Percentiles rank a stretch among this genome's conserved stretches.
These are phyloP conservation scores for Cystofilobasidium bisporidii DNA, from an alignment of 768 basidiomycete species.

Conservation along the genomic window DNA sequence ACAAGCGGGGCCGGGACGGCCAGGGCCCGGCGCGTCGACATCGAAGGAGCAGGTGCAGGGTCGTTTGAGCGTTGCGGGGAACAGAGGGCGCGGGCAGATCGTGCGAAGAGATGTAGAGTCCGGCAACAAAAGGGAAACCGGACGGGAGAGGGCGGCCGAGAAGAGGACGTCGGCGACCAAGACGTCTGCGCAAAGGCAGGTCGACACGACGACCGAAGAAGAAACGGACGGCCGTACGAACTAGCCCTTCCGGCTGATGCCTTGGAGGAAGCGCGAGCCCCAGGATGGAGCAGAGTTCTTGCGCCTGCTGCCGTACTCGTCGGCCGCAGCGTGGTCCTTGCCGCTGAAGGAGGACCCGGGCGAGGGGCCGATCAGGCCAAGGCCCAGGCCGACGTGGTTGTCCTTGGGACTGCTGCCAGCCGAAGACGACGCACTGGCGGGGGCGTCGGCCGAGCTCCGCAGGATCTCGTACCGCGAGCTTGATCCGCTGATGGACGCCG, in stretches of 20 bases:
- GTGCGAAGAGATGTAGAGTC: too few relatives aligned
- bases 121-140: too few relatives aligned
- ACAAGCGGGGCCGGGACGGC: too few relatives aligned
- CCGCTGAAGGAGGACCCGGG: background rate
- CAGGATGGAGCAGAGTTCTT: background rate
- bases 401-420: background rate
- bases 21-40: too few relatives aligned
- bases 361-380: background rate
- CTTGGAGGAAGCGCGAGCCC: background rate
- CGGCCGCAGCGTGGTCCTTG: background rate
- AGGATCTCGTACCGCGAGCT: background rate
- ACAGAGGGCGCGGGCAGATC: too few relatives aligned
- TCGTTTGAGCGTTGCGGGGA: too few relatives aligned
- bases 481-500: background rate
- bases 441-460: background rate
- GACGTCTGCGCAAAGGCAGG: too few relatives aligned
- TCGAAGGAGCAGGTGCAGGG: too few relatives aligned
- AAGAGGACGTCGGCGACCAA: too few relatives aligned
- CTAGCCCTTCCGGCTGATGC: background rate
- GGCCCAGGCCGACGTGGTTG: background rate
- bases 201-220: background rate
- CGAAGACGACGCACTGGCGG: background rate
- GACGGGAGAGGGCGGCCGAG: too few relatives aligned
- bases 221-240: background rate
- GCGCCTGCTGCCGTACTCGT: background rate